These are phyloP conservation scores for Rhodotorula sp. DNA, from an alignment of 1,284 basidiomycete species.

Conservation along the genomic window DNA sequence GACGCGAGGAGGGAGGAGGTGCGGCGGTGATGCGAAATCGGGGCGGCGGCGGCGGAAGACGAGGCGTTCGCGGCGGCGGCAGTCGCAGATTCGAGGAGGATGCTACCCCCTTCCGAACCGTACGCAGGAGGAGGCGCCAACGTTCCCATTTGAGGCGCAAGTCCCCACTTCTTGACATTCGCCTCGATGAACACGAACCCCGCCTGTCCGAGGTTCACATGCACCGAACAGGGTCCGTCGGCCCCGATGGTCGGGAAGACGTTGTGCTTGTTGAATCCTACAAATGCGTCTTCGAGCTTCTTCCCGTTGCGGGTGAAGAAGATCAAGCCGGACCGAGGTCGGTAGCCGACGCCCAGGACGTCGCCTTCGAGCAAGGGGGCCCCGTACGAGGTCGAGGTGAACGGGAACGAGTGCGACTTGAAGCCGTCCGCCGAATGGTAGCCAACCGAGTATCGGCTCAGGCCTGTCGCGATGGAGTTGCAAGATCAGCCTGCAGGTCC, in stretches of 20 bases:
- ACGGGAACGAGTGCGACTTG: slow-evolving; percentile 96
- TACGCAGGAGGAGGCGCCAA: slow-evolving; percentile 93
- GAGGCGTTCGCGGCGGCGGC: not conserved
- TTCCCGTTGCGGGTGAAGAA: slow-evolving; percentile 96
- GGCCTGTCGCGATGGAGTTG: slow-evolving; percentile 55
- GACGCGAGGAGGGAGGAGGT: slow-evolving; percentile 43
- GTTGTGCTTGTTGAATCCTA: slow-evolving; percentile 82
- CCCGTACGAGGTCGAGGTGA: slow-evolving; percentile 82
- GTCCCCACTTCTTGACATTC: slow-evolving; percentile 97
- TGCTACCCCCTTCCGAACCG: slow-evolving; percentile 88
- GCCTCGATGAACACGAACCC: slow-evolving; percentile 98
- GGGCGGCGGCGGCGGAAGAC: not conserved
- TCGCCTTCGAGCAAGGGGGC: slow-evolving; percentile 86
- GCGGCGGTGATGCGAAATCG: slow-evolving; percentile 18
- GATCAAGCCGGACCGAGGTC: slow-evolving; percentile 88
- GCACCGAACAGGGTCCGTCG: slow-evolving; percentile 87
- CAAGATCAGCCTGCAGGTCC: not conserved
- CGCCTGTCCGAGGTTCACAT: slow-evolving; percentile 91
- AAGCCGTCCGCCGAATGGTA: slow-evolving; percentile 91
- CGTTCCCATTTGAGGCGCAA: slow-evolving; percentile 91
- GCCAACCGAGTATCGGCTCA: slow-evolving; percentile 85
- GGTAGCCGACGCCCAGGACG: slow-evolving; percentile 87
- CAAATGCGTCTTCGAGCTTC: slow-evolving; percentile 89
- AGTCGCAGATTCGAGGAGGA: slow-evolving; percentile 67
- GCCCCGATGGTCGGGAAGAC: slow-evolving; percentile 93